Evolutionary conservation across 2,329 filamentous ascomycete species (phyloP), one percentile per base, ranked within the genome.

Genomic region (Arthrobotrys sinensis): DNA sequence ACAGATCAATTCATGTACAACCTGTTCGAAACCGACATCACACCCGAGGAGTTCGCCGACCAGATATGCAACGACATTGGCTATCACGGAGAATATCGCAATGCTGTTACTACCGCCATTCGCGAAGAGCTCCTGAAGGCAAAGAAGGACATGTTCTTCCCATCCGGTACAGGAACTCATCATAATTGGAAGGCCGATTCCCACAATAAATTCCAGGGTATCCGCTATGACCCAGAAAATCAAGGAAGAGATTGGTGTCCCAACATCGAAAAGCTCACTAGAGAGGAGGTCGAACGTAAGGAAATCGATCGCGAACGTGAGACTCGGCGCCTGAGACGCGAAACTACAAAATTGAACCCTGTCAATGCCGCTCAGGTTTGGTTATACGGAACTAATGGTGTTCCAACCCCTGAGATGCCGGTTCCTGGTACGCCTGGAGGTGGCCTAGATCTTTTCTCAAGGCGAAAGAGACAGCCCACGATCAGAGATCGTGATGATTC

Each of bases 281-380:
- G 97, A 82, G 96, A 99, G 82, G 96, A 99, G 83, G 98, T 99
- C 67, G 96, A 99, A 85, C 97, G 97, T 86, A 90, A 96, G 32
- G 96, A 99, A 84, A 93, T 93, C 64, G 96, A 99, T 83, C 89
- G 96, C 48, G 96, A 99, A 85, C 88, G 96, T 69, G 93, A 98
- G 84, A 92, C 97, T 45, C 89, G 96, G 75, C 89, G 96, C 76
- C 86, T 97, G 80, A 89, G 96, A 70, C 89, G 96, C 83, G 96
- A 99, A 84, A 98, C 95, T 8, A 95, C 95, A 0, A 89, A 94
- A 28, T 97, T 98, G 84, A 96, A 93, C 73, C 95, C 93, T 52
- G 96, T 92, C 21, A 89, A 93, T 0, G 93, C 93, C 73, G 93
- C 96, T 87, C 86, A 91, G 3, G 91, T 92, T 34, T 91, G 92